These are phyloP conservation scores for Lepidopterella palustris DNA, from an alignment of 495 filamentous ascomycete genomes.

Conservation along the genomic window DNA sequence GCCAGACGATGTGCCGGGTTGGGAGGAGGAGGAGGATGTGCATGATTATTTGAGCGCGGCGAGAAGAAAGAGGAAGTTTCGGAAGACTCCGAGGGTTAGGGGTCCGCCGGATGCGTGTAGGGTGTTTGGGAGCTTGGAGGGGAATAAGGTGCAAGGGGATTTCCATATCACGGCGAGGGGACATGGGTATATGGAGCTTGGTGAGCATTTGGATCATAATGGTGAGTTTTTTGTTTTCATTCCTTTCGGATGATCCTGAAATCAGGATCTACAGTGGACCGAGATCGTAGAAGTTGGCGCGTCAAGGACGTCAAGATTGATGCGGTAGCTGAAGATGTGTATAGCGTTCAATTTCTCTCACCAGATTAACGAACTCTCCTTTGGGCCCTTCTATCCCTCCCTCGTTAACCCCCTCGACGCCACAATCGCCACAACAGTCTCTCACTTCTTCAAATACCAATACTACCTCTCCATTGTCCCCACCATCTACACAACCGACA, in stretches of 20 bases:
- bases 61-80: constrained; percentile 57
- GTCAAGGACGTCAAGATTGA: too few relatives aligned
- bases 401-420: constrained; percentile 91
- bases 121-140: constrained; percentile 80
- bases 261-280: too few relatives aligned
- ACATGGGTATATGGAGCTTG: constrained; percentile 80
- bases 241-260: neutral
- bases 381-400: constrained; percentile 88
- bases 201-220: constrained; percentile 75
- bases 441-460: constrained; percentile 91
- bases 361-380: constrained; percentile 92
- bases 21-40: constrained; percentile 59
- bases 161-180: constrained; percentile 96
- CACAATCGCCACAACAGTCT: constrained; percentile 66
- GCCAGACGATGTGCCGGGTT: constrained; percentile 27
- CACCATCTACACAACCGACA: constrained; percentile 75
- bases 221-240: constrained; percentile 46
- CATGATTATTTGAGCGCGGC: constrained; percentile 65
- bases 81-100: constrained; percentile 62
- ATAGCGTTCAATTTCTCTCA: constrained; percentile 97
- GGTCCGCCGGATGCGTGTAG: constrained; percentile 61
- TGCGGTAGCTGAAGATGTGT: constrained; percentile 5
- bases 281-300: too few relatives aligned
- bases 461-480: constrained; percentile 97
- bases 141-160: constrained; percentile 96